Evolutionary conservation across 2,329 filamentous ascomycete genomes (phyloP).

Genomic region (Mariannaea sp.): DNA sequence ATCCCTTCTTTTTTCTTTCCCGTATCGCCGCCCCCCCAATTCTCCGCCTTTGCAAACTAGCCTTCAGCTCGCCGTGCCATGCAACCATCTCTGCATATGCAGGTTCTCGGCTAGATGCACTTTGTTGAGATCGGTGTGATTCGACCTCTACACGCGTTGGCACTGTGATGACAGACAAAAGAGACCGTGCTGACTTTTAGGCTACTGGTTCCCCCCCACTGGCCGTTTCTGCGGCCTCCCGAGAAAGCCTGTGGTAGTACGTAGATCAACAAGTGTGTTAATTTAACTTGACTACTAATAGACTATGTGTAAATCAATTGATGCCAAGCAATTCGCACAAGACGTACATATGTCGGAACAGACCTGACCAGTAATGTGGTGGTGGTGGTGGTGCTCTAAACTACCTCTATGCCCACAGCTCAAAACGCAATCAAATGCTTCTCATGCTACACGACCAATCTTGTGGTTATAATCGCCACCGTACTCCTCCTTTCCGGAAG

Average conservation of each 20-base stretch:
- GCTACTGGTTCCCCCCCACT: background rate
- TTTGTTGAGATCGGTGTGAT: conserved; percentile 19
- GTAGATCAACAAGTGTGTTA: too few relatives aligned
- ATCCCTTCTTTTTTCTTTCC: background rate
- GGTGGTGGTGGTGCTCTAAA: too few relatives aligned
- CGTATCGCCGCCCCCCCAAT: conserved; percentile 14
- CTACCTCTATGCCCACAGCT: conserved; percentile 14
- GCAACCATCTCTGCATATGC: conserved; percentile 33
- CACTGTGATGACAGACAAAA: conserved; percentile 6
- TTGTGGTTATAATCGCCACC: conserved; percentile 43
- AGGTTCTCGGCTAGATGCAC: conserved; percentile 11
- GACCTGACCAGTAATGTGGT: too few relatives aligned
- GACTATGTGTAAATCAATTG: too few relatives aligned
- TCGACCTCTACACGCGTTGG: background rate
- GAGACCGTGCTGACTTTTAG: background rate
- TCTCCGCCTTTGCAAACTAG: conserved; percentile 3
- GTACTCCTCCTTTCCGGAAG: conserved; percentile 38
- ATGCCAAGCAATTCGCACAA: too few relatives aligned
- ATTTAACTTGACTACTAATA: too few relatives aligned
- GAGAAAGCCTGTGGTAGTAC: too few relatives aligned
- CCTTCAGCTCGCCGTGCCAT: conserved; percentile 12
- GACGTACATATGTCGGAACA: too few relatives aligned
- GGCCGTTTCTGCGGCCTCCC: conserved; percentile 14
- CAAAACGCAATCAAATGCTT: conserved; percentile 40
- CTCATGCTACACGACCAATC: conserved; percentile 37